Conservation (phyloP, 192 early-diverging fungal species). For the Pilaira anomala region DNA sequence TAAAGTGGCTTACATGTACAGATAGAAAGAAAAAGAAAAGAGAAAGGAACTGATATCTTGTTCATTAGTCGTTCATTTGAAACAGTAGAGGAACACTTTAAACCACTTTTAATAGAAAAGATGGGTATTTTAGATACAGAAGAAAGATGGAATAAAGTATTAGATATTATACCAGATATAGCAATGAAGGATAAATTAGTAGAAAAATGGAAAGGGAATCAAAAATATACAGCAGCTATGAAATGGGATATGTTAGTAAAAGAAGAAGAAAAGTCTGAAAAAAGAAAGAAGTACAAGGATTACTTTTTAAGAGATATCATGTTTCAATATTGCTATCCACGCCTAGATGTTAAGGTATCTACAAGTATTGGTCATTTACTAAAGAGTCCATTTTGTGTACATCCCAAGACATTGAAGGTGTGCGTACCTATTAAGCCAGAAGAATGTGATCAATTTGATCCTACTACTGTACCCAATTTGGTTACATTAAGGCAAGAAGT, state of each 20-base stretch:
- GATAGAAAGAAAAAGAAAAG: background rate
- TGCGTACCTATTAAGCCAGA: constrained; percentile 89
- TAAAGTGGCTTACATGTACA: constrained; percentile 23
- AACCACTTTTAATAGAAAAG: constrained; percentile 61
- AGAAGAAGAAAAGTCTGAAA: constrained; percentile 19
- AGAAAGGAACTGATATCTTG: background rate
- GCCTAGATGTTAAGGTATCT: constrained; percentile 90
- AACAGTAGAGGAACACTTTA: constrained; percentile 73
- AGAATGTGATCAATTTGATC: constrained; percentile 80
- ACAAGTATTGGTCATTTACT: constrained; percentile 91
- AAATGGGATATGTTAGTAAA: constrained; percentile 48
- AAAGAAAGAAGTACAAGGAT: constrained; percentile 18
- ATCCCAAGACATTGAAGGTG: constrained; percentile 89
- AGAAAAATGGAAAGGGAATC: constrained; percentile 40
- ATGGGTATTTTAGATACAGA: constrained; percentile 67
- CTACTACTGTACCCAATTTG: constrained; percentile 74
- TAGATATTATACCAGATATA: constrained; percentile 76
- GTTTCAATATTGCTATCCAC: constrained; percentile 90
- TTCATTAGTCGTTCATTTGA: constrained; percentile 53
- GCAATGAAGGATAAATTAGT: constrained; percentile 43
- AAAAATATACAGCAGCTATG: constrained; percentile 21
- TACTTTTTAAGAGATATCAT: constrained; percentile 69
- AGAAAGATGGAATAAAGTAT: constrained; percentile 71
- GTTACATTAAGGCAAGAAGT: constrained; percentile 63
- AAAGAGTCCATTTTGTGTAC: constrained; percentile 96